A percentile compares a stretch with the other conserved stretches of the same genome.
These are phyloP conservation scores for Populus alba DNA, from an alignment of 345 rosid genomes.

Conservation along the genomic window DNA sequence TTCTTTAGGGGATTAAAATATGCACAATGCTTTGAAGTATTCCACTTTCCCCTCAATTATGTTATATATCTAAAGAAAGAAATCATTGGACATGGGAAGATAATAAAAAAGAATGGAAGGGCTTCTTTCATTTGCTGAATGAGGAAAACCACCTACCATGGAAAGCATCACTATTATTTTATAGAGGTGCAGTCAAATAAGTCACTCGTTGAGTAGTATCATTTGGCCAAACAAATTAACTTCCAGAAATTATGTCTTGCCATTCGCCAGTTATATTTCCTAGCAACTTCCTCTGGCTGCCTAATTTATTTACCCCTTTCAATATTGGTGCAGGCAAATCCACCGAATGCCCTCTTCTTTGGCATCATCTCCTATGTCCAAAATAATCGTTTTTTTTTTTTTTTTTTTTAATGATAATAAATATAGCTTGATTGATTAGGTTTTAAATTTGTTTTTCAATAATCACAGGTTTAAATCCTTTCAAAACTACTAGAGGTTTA, in stretches of 20 bases:
- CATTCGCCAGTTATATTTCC: background rate
- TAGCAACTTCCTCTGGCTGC: background rate
- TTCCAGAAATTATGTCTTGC: background rate
- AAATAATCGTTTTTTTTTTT: too few relatives aligned
- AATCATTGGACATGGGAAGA: background rate
- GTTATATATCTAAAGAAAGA: background rate
- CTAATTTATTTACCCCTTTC: background rate
- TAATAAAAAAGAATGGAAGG: background rate
- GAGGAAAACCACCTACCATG: background rate
- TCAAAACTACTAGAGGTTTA: rapidly evolving
- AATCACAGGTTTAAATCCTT: too few relatives aligned
- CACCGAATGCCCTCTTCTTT: background rate
- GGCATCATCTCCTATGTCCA: background rate
- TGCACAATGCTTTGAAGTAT: background rate
- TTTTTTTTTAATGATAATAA: too few relatives aligned
- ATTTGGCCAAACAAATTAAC: slow-evolving; percentile 1
- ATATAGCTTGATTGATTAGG: too few relatives aligned
- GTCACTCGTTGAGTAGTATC: slow-evolving; percentile 9
- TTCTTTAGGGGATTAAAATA: background rate
- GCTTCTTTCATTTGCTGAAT: background rate
- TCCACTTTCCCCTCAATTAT: background rate
- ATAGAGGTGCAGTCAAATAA: background rate
- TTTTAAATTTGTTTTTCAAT: too few relatives aligned
- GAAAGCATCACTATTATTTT: background rate
- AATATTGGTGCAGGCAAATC: background rate